Conservation (phyloP, 75 land plant genomes). For the Pinus taeda region DNA sequence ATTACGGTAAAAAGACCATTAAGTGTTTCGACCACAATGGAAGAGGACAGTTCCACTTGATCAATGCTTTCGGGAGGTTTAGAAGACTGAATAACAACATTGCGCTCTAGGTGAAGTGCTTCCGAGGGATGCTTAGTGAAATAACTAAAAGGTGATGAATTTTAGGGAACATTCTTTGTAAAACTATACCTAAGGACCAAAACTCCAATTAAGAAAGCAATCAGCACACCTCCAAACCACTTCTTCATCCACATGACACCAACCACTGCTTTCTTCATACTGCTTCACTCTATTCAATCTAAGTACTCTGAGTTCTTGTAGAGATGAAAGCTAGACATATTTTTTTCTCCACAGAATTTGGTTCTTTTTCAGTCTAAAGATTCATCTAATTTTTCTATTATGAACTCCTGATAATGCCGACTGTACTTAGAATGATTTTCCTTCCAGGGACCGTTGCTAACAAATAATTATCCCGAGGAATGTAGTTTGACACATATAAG, state of each 20-base stretch:
- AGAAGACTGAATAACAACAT: constrained; percentile 15
- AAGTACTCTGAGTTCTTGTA: constrained; percentile 6
- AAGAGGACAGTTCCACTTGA: constrained; percentile 3
- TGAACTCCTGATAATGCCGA: no score
- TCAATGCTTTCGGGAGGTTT: constrained; percentile 10
- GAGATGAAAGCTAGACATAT: not conserved
- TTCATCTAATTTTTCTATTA: no score
- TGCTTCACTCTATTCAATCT: not conserved
- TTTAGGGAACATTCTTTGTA: constrained; percentile 12
- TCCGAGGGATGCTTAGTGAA: constrained; percentile 8
- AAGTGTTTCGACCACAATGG: not conserved
- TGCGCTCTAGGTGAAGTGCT: constrained; percentile 15
- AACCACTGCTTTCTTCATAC: constrained; percentile 4
- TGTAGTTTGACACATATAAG: no score
- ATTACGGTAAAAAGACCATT: constrained; percentile 6
- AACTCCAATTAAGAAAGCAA: constrained; percentile 26
- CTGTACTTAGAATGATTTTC: no score
- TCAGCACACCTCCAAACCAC: constrained; percentile 36
- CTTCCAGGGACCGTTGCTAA: no score
- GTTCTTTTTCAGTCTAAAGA: not conserved
- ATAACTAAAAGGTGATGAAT: constrained; percentile 19
- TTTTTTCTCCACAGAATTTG: constrained; percentile 5
- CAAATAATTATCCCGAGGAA: no score
- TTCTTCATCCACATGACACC: constrained; percentile 27
- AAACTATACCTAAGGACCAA: constrained; percentile 25